Percentiles rank a stretch among this genome's conserved stretches.
phyloP scores from a whole-genome alignment of 2,329 filamentous ascomycete genomes.

The Nemania bipapillata region DNA sequence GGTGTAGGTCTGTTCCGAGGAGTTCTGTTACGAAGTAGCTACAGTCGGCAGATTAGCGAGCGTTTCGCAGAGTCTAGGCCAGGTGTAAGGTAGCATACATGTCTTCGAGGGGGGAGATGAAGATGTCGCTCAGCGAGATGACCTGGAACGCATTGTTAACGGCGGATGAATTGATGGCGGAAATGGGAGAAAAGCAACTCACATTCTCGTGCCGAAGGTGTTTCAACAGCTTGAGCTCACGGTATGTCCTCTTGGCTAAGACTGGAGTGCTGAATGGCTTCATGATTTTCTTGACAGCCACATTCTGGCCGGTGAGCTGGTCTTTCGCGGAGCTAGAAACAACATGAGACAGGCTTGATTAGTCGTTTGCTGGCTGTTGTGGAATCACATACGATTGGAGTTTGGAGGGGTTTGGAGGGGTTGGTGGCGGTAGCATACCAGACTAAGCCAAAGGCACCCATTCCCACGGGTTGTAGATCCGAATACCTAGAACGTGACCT shows the following conservation, averaged over 20 bases:
- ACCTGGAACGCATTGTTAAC: conserved; percentile 65
- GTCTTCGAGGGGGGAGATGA: conserved; percentile 98
- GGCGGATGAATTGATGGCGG: conserved; percentile 25
- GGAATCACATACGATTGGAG: conserved; percentile 1
- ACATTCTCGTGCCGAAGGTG: conserved; percentile 98
- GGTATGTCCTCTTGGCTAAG: conserved; percentile 95
- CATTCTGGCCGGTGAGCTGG: conserved; percentile 94
- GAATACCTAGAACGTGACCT: conserved; percentile 77
- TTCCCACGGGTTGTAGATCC: conserved; percentile 96
- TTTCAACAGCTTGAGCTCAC: conserved; percentile 96
- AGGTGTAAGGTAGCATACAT: conserved; percentile 72
- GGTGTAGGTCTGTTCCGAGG: conserved; percentile 94
- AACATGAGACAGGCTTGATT: not conserved
- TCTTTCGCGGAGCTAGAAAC: conserved; percentile 86
- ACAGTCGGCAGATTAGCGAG: conserved; percentile 35
- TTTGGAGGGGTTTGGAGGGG: conserved; percentile 26
- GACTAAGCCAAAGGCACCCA: conserved; percentile 98
- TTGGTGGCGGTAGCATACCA: conserved; percentile 79
- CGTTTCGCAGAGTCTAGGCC: conserved; percentile 33
- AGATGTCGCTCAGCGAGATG: conserved; percentile 98
- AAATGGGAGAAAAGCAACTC: conserved; percentile 48
- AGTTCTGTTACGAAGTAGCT: conserved; percentile 99
- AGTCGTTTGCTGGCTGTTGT: conserved; percentile 8
- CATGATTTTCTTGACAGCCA: conserved; percentile 99
- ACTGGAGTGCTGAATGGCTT: conserved; percentile 99